Conservation (phyloP, 2,329 filamentous ascomycete species). For the Laburnicola sp. region DNA sequence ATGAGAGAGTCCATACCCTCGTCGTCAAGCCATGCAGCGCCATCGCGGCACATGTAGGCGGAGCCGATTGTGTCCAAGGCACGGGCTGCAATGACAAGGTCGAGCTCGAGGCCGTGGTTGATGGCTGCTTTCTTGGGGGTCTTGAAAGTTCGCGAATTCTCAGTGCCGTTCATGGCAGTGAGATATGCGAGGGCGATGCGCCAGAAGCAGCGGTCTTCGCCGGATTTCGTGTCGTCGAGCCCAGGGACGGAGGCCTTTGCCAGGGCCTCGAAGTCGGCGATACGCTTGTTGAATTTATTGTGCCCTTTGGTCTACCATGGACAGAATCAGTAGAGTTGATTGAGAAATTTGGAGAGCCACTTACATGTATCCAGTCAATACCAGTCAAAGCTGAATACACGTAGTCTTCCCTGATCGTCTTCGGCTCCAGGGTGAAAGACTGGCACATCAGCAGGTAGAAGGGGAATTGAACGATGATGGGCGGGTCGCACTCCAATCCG, state of each 20-base stretch:
- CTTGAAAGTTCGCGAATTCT: constrained; percentile 2
- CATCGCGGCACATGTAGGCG: constrained; percentile 7
- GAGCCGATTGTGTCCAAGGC: constrained; percentile 7
- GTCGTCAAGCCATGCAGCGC: constrained; percentile 3
- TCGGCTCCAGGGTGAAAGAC: constrained; percentile 4
- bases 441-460: constrained; percentile 9
- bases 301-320: neutral
- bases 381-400: constrained; percentile 5
- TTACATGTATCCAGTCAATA: constrained; percentile 2
- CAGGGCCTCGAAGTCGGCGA: neutral
- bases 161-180: neutral
- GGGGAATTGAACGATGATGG: constrained; percentile 8
- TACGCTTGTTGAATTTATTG: constrained; percentile 2
- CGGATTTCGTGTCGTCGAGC: constrained; percentile 1
- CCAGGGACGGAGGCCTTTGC: constrained; percentile 1
- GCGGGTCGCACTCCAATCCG: constrained; percentile 3
- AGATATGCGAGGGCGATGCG: constrained; percentile 5
- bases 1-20: constrained; percentile 7
- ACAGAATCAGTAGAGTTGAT: neutral
- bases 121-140: constrained; percentile 6
- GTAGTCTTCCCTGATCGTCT: constrained; percentile 1
- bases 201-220: constrained; percentile 7
- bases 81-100: constrained; percentile 5
- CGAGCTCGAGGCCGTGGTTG: neutral
- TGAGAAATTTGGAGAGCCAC: neutral